A percentile compares a stretch with the other conserved stretches of the same genome.
Evolutionary conservation across 208 protist species (phyloP).

Genomic region (Trypanosoma platydactyli): DNA sequence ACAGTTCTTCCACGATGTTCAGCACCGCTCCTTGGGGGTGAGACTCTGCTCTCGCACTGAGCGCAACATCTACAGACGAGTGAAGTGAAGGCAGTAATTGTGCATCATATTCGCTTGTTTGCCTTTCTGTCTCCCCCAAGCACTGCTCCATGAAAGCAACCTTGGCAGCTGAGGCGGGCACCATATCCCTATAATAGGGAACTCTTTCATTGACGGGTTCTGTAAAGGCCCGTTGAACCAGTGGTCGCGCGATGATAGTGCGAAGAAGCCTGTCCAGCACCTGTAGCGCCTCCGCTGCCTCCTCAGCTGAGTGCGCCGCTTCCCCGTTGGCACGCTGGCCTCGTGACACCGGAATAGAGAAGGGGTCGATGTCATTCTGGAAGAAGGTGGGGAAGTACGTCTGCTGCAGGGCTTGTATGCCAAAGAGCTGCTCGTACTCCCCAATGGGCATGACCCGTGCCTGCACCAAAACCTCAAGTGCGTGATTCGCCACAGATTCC

Average conservation of each 20-base stretch:
- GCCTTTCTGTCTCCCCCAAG: background rate
- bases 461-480: slow-evolving; percentile 78
- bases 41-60: background rate
- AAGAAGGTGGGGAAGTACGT: slow-evolving; percentile 41
- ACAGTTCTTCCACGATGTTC: slow-evolving; percentile 60
- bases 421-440: slow-evolving; percentile 63
- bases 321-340: background rate
- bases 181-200: slow-evolving; percentile 31
- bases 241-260: slow-evolving; percentile 49
- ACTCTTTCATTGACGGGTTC: slow-evolving; percentile 30
- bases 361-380: slow-evolving; percentile 27
- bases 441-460: slow-evolving; percentile 74
- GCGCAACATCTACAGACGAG: background rate
- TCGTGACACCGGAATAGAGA: slow-evolving; percentile 1
- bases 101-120: background rate
- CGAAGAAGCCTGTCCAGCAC: slow-evolving; percentile 74
- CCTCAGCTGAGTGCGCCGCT: slow-evolving; percentile 15
- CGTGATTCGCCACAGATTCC: slow-evolving; percentile 35
- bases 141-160: background rate
- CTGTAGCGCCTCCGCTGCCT: slow-evolving; percentile 32
- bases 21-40: slow-evolving; percentile 5
- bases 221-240: slow-evolving; percentile 57
- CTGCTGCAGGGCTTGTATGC: slow-evolving; percentile 32
- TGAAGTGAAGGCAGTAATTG: background rate
- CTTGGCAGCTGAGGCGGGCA: background rate